phyloP scores from a whole-genome alignment of 23 red algal genomes.

The Agarophyton chilense region DNA sequence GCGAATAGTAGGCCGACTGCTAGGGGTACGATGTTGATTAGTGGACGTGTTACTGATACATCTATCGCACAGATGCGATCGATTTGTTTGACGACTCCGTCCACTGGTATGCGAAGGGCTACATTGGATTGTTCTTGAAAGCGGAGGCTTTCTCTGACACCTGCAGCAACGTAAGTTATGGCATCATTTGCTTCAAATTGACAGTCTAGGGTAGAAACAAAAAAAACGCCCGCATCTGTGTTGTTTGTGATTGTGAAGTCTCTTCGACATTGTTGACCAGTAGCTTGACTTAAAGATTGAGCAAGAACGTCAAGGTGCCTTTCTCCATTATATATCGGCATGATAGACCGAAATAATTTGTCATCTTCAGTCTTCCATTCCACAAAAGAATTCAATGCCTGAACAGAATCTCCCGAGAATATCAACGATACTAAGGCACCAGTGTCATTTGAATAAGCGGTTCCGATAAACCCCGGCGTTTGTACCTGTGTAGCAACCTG shows the following conservation, averaged over 20 bases:
- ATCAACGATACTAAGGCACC: neutral
- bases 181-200: neutral
- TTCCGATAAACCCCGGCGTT: neutral
- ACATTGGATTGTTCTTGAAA: neutral
- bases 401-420: neutral
- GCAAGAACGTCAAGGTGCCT: neutral
- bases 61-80: neutral
- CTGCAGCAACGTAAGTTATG: neutral
- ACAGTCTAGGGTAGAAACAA: neutral
- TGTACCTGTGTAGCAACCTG: too few species aligned
- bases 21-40: slow-evolving; percentile 31
- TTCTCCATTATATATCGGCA: neutral
- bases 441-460: neutral
- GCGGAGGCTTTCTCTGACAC: neutral
- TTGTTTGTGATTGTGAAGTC: neutral
- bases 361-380: neutral
- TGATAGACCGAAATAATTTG: neutral
- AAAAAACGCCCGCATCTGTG: neutral
- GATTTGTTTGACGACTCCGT: neutral
- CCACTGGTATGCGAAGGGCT: neutral
- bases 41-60: neutral
- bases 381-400: neutral
- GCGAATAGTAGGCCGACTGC: neutral
- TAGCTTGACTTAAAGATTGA: neutral
- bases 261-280: neutral